These are phyloP conservation scores for Talaromyces sp. DNA, from an alignment of 2,329 filamentous ascomycete genomes.

Conservation along the genomic window DNA sequence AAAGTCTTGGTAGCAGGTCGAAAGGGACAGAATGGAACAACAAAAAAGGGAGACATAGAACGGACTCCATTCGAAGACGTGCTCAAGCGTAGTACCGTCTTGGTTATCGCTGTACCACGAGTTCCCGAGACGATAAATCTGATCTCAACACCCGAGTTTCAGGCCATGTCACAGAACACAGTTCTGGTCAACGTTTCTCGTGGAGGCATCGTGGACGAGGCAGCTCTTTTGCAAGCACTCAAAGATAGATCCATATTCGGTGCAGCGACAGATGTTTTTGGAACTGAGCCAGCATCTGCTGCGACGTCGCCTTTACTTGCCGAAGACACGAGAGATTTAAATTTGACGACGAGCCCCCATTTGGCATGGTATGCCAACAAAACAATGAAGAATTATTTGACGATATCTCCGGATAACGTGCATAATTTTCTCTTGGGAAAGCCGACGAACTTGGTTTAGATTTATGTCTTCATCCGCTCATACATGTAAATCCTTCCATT, in stretches of 20 bases:
- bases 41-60: conserved; percentile 11
- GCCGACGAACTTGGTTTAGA: conserved; percentile 9
- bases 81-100: conserved; percentile 23
- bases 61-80: conserved; percentile 25
- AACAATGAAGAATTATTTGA: conserved; percentile 38
- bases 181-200: conserved; percentile 47
- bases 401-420: conserved; percentile 7
- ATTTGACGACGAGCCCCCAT: conserved; percentile 50
- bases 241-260: conserved; percentile 43
- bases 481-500: not conserved
- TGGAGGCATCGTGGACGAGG: conserved; percentile 49
- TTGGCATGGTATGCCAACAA: conserved; percentile 49
- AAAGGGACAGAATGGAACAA: conserved; percentile 24
- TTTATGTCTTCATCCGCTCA: not conserved
- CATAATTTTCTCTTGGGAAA: conserved; percentile 3
- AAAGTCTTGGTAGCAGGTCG: conserved; percentile 46
- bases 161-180: conserved; percentile 40
- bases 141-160: conserved; percentile 36
- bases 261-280: conserved; percentile 49
- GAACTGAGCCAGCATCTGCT: conserved; percentile 42
- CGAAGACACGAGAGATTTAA: conserved; percentile 42
- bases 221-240: conserved; percentile 42
- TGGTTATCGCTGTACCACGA: conserved; percentile 28
- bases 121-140: conserved; percentile 28
- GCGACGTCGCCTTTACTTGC: conserved; percentile 40